Evolutionary conservation across 805 yeast genomes (phyloP), one percentile per base, ranked within the genome.

Genomic region (Saccharomycopsis olivae): DNA sequence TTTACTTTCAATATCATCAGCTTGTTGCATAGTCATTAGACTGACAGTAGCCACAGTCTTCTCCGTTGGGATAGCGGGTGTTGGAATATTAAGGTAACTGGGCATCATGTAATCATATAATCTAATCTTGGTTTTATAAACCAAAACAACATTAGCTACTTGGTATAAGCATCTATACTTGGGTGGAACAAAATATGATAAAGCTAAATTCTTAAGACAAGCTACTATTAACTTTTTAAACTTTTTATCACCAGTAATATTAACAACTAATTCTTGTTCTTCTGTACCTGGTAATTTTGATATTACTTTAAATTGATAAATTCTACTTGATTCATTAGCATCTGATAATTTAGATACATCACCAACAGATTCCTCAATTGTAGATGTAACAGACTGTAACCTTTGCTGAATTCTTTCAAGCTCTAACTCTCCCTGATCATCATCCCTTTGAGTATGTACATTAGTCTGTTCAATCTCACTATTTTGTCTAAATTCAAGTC

Each of bases 21-120:
- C 53, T n/a, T n/a, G n/a, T 1, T 27, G 13, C 9, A 35, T 45
- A 0, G 59, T 38, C 33, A 37, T 35, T 3, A 44, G 49, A 25
- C 52, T 50, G 4, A 57, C 29, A 0, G 43, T 49, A 19, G 53
- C 27, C 3, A 53, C 35, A 4, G 18, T 29, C 2, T 50, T 38
- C 2, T 45, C 48, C 5, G 33, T 30, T 10, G 47, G 48, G 14
- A 41, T 41, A 6, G 18, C 3, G 2, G 50, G 47, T 3, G 20
- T 36, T 3, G 46, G 41, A 2, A 54, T 30, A 6, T 39, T 39
- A 18, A 57, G 39, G 5, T 48, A 40, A 14, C 48, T 52, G 1
- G 55, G 49, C 24, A 40, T 55, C 56, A 53, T 54, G 20, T 43
- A 51, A 2, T 52, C 50, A 13, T 36, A 23, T 8, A 57, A 25